A percentile compares a stretch with the other conserved stretches of the same genome.
Evolutionary conservation across 176 grass and related monocot species (phyloP).

Genomic region (Juncus inflexus): DNA sequence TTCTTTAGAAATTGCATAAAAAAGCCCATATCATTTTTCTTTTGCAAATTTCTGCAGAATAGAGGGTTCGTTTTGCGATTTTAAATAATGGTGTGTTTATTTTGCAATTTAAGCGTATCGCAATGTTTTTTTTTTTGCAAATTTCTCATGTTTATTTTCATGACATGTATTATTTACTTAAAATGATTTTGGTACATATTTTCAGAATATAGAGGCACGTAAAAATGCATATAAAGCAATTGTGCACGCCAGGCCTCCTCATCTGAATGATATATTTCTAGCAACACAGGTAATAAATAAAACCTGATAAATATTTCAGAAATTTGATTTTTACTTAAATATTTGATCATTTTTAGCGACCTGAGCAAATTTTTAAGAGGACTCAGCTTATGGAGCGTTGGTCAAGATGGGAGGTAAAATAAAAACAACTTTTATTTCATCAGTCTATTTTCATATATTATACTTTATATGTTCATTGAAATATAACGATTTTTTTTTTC

Average conservation of each 20-base stretch:
- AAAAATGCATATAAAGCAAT: constrained; percentile 94
- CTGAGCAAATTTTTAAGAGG: constrained; percentile 98
- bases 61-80: no score
- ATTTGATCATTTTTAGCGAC: constrained; percentile 57
- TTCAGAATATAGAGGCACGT: constrained; percentile 80
- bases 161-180: constrained; percentile 20
- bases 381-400: constrained; percentile 95
- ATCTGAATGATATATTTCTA: constrained; percentile 95
- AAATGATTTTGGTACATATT: constrained; percentile 26
- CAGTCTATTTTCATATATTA: constrained; percentile 11
- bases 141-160: constrained; percentile 5
- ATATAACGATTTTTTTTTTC: constrained; percentile 12
- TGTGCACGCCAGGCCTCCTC: constrained; percentile 75
- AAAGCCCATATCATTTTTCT: no score
- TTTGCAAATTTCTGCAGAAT: no score
- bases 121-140: constrained; percentile 9
- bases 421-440: neutral
- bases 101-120: neutral
- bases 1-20: no score
- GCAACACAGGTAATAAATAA: constrained; percentile 75
- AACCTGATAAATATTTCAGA: neutral
- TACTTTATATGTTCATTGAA: no score
- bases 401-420: constrained; percentile 93
- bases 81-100: no score
- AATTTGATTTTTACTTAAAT: constrained; percentile 25